phyloP scores from a whole-genome alignment of 1,284 basidiomycete genomes.

The Tylopilus sp. region DNA sequence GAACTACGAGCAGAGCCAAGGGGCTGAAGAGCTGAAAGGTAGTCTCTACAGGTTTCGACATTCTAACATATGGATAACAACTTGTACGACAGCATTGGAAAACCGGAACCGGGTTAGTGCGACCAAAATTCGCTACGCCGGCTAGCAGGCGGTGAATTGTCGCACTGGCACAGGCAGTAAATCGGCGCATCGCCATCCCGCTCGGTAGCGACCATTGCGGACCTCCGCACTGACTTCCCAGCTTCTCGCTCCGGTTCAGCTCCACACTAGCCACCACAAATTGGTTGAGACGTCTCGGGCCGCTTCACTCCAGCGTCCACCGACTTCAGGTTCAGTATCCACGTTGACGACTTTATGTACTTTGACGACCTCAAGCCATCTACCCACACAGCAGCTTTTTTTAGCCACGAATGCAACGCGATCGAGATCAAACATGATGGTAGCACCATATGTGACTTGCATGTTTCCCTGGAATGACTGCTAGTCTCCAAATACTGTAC shows the following conservation, averaged over 20 bases:
- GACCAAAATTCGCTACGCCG: conserved; percentile 70
- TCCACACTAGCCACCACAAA: conserved; percentile 9
- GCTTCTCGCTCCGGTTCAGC: conserved; percentile 25
- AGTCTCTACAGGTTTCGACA: neutral
- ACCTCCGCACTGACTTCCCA: conserved; percentile 19
- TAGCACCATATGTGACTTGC: conserved; percentile 5
- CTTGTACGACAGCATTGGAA: conserved; percentile 52
- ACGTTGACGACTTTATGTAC: conserved; percentile 28
- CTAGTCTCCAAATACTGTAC: conserved; percentile 7
- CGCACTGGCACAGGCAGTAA: conserved; percentile 14
- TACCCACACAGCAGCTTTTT: conserved; percentile 12
- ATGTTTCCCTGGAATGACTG: conserved; percentile 8
- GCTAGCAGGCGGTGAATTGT: conserved; percentile 36
- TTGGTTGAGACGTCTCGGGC: conserved; percentile 16
- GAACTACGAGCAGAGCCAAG: conserved; percentile 82
- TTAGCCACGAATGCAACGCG: conserved; percentile 10
- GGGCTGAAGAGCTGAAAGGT: conserved; percentile 77
- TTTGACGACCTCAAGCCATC: conserved; percentile 23
- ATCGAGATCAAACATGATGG: conserved; percentile 1
- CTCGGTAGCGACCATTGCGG: conserved; percentile 25
- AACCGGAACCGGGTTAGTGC: conserved; percentile 58
- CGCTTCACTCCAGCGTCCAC: conserved; percentile 11
- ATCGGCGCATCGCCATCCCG: conserved; percentile 25
- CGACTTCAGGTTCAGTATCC: conserved; percentile 18
- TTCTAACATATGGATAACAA: conserved; percentile 8